phyloP scores from a whole-genome alignment of 1,284 basidiomycete species.

The Lentinula novae-zelandiae region DNA sequence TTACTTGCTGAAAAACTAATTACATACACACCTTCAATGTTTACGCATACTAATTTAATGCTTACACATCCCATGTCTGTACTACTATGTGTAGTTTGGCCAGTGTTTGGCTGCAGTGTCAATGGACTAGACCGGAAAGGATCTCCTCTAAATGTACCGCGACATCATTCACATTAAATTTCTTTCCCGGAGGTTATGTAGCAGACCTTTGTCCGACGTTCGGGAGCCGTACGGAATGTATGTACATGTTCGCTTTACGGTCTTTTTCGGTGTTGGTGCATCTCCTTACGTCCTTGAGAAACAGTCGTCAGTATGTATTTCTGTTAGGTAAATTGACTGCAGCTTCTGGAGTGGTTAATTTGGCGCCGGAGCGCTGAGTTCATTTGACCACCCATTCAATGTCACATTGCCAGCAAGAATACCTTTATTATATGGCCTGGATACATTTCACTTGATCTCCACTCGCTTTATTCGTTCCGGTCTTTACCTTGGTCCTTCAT shows the following conservation, averaged over 20 bases:
- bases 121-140: neutral
- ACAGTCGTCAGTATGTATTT: too few species aligned
- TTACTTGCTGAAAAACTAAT: neutral
- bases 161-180: neutral
- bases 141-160: neutral
- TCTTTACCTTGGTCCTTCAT: neutral
- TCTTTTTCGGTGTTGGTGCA: too few species aligned
- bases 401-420: neutral
- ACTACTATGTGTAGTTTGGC: neutral
- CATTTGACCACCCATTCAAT: too few species aligned
- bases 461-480: neutral
- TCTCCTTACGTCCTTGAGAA: too few species aligned
- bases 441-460: neutral
- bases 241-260: too few species aligned
- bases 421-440: neutral
- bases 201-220: too few species aligned
- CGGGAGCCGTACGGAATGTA: too few species aligned
- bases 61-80: neutral
- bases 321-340: too few species aligned
- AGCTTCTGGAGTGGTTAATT: too few species aligned
- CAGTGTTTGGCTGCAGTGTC: neutral
- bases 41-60: neutral
- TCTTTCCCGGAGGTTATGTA: too few species aligned
- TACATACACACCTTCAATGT: neutral
- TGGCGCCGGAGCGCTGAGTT: too few species aligned